A percentile compares a stretch with the other conserved stretches of the same genome.
phyloP scores from a whole-genome alignment of 1,139 yeast species.

The Blastobotrys raffinosifermentans region DNA sequence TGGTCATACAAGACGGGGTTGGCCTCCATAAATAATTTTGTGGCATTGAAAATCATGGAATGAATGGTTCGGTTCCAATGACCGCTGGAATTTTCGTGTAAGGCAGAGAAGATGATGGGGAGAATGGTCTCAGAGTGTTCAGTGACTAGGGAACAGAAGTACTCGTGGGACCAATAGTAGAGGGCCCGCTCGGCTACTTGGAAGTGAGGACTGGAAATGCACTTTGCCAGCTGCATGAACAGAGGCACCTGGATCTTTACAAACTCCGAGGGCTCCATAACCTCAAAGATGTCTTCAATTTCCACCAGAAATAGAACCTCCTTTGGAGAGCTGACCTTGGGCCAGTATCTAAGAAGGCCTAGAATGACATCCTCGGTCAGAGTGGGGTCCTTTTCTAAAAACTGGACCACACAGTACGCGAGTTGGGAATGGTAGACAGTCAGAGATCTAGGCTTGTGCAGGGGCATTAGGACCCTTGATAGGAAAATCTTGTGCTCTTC shows the following conservation, averaged over 20 bases:
- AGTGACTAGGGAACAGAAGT: constrained; percentile 80
- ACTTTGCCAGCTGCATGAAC: constrained; percentile 88
- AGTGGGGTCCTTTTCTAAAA: constrained; percentile 85
- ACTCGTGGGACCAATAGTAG: constrained; percentile 93
- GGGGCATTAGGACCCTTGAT: constrained; percentile 81
- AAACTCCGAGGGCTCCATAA: constrained; percentile 90
- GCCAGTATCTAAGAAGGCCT: constrained; percentile 95
- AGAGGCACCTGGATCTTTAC: constrained; percentile 88
- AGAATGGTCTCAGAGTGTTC: constrained; percentile 86
- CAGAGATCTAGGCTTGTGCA: constrained; percentile 86
- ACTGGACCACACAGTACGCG: constrained; percentile 95
- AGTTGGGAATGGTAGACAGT: constrained; percentile 92
- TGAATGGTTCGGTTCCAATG: constrained; percentile 93
- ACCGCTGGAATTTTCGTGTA: constrained; percentile 64
- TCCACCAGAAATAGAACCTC: constrained; percentile 95
- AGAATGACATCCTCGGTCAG: constrained; percentile 91
- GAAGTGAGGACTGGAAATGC: constrained; percentile 93
- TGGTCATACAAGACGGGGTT: constrained; percentile 89
- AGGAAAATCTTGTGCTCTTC: constrained; percentile 94
- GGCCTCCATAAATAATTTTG: constrained; percentile 89
- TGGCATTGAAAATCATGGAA: constrained; percentile 81
- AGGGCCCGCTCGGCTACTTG: constrained; percentile 95
- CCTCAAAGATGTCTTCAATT: constrained; percentile 93
- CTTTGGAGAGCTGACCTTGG: constrained; percentile 89
- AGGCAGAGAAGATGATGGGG: constrained; percentile 86